Evolutionary conservation across 2,329 filamentous ascomycete genomes (phyloP), one percentile per base, ranked within the genome.

Genomic region (Paraphoma chrysanthemicola): DNA sequence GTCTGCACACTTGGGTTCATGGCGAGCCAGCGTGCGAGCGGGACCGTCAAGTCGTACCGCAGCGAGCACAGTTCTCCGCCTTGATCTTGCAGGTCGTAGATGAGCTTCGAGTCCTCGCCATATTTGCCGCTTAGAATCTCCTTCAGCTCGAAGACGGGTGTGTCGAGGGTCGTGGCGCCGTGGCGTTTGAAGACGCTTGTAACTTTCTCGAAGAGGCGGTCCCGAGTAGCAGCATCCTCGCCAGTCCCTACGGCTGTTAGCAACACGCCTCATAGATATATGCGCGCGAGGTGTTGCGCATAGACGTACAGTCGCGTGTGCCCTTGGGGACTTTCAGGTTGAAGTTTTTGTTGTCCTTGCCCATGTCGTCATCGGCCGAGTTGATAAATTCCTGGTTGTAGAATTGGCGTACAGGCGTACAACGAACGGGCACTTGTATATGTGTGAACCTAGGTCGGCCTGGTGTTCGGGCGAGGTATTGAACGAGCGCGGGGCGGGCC

Each of bases 91-190:
- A 95, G 84, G 75, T 96, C 91, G 79, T 96, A 96, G 79, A 96
- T 96, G 76, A 96, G 88, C 78, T 94, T 94, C 71, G 89, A 91
- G 78, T 96, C 92, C 80, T 96, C 92, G 75, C 92, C 92, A 81
- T 96, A 96, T 81, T 96, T 96, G 59, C 92, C 92, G 17, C 92
- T 85, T 39, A 96, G 85, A 62, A 96, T 94, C 68, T 96, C 92
- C 74, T 89, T 90, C 60, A 95, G 83, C 78, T 96, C 92, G 74
- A 96, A 96, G 57, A 95, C 91, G 42, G 86, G 86, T 93, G 79
- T 81, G 57, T 74, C 69, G 58, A 73, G 69, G 51, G 72, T 75
- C 29, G 73, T 72, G 53, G 67, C 73, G 48, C 73, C 73, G 70
- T 76, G 73, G 66, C 73, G 73, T 66, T 76, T 76, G 64, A 76